Conservation (phyloP, 2,329 filamentous ascomycete species). For the Cyclaneusma minus region DNA sequence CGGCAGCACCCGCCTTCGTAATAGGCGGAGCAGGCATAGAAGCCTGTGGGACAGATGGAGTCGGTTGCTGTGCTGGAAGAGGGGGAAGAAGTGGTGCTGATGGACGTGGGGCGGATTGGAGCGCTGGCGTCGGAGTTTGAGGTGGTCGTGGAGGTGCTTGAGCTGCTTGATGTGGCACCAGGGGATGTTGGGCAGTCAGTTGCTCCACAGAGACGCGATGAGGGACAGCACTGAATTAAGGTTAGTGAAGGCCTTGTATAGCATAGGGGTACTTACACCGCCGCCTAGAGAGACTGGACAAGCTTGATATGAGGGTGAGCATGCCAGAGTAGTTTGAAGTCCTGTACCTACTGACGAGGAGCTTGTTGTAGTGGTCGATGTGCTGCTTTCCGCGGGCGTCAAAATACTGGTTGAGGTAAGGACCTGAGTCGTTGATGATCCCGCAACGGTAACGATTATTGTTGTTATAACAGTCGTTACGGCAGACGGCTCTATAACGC, state of each 20-base stretch:
- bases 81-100: conserved; percentile 21
- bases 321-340: conserved; percentile 7
- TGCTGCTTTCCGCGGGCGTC: conserved; percentile 3
- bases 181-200: conserved; percentile 14
- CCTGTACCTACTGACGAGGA: conserved; percentile 1
- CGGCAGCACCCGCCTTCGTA: conserved; percentile 75
- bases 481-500: conserved; percentile 7
- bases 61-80: conserved; percentile 11
- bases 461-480: conserved; percentile 1
- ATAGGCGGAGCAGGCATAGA: conserved; percentile 77
- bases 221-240: conserved; percentile 20
- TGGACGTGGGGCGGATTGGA: conserved; percentile 31
- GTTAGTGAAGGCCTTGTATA: too few relatives aligned
- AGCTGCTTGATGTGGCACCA: conserved; percentile 7
- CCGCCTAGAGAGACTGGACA: conserved; percentile 15
- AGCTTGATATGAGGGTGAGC: conserved; percentile 9
- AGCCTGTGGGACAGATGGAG: conserved; percentile 65
- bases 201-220: conserved; percentile 14
- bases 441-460: conserved; percentile 2
- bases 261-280: too few relatives aligned
- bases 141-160: conserved; percentile 16
- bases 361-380: conserved; percentile 5
- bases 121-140: conserved; percentile 23
- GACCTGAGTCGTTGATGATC: too few relatives aligned
- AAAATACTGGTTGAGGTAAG: conserved; percentile 1